A percentile compares a stretch with the other conserved stretches of the same genome.
phyloP scores from a whole-genome alignment of 106 monocot genomes.

The Acanthochlamys bracteata region DNA sequence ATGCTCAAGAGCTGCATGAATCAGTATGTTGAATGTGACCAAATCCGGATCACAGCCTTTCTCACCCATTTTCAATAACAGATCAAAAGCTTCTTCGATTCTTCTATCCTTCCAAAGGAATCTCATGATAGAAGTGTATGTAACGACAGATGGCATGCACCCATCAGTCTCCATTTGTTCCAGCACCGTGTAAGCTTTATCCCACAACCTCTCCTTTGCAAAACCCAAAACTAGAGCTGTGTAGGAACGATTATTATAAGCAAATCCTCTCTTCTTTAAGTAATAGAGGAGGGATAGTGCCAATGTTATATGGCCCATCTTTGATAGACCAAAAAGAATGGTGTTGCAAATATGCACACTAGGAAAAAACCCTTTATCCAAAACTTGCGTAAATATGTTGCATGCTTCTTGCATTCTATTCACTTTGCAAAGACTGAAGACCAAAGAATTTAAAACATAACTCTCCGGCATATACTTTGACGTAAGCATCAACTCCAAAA shows the following conservation, averaged over 20 bases:
- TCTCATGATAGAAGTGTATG: slow-evolving; percentile 39
- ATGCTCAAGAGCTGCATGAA: slow-evolving; percentile 22
- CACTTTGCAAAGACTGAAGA: slow-evolving; percentile 16
- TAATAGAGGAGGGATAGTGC: slow-evolving; percentile 40
- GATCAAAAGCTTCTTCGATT: slow-evolving; percentile 19
- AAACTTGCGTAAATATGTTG: slow-evolving; percentile 15
- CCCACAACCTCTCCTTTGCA: slow-evolving; percentile 36
- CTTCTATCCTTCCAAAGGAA: slow-evolving; percentile 30
- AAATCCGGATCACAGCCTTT: slow-evolving; percentile 40
- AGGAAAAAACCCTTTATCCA: slow-evolving; percentile 30
- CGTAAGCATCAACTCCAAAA: slow-evolving; percentile 35
- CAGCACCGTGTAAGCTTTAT: slow-evolving; percentile 36
- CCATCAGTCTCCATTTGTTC: slow-evolving; percentile 26
- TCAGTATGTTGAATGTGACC: slow-evolving; percentile 37
- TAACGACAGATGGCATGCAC: slow-evolving; percentile 34
- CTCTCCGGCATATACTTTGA: slow-evolving; percentile 22
- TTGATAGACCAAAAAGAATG: slow-evolving; percentile 48
- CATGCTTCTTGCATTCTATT: slow-evolving; percentile 26
- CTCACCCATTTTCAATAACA: slow-evolving; percentile 22
- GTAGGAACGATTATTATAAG: slow-evolving; percentile 32
- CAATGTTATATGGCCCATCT: slow-evolving; percentile 17
- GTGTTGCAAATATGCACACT: slow-evolving; percentile 43
- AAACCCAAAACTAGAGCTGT: slow-evolving; percentile 51
- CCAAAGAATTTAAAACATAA: slow-evolving; percentile 25
- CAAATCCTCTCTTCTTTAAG: slow-evolving; percentile 46